Conservation (phyloP, 352 stramenopile genomes). For the Phytophthora sansomeana region DNA sequence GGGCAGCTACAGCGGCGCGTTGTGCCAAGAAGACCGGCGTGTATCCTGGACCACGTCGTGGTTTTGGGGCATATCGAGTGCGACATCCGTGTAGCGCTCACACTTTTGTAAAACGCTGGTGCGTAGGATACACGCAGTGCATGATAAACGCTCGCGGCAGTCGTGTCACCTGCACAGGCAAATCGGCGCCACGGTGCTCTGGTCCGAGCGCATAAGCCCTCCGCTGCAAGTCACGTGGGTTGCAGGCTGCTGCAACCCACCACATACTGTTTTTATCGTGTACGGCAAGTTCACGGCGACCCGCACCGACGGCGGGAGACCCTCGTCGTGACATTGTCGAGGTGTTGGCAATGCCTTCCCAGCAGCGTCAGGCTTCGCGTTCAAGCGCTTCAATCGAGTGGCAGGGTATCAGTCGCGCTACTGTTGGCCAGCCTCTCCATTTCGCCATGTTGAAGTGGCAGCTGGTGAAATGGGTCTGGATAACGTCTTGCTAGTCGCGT, state of each 20-base stretch:
- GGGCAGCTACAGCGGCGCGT: too few relatives aligned
- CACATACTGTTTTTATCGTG: background rate
- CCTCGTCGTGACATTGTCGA: too few relatives aligned
- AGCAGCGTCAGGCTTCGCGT: constrained; percentile 3
- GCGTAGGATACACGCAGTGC: background rate
- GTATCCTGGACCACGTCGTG: background rate
- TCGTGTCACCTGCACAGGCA: background rate
- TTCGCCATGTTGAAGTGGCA: constrained; percentile 16
- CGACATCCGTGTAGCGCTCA: background rate
- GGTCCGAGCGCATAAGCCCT: constrained; percentile 1
- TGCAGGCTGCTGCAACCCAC: too few relatives aligned
- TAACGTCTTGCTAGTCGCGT: constrained; percentile 32
- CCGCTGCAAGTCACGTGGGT: too few relatives aligned
- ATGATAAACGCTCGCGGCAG: too few relatives aligned
- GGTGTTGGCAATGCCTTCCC: background rate
- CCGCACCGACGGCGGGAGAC: too few relatives aligned
- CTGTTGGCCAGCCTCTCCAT: constrained; percentile 14
- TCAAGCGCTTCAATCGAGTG: constrained; percentile 19
- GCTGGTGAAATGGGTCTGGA: constrained; percentile 12
- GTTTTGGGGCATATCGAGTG: background rate
- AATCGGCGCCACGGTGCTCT: constrained; percentile 6
- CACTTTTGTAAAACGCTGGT: background rate
- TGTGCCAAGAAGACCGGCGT: too few relatives aligned
- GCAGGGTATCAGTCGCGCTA: background rate
- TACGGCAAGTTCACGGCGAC: too few relatives aligned